Evolutionary conservation across 2,329 filamentous ascomycete genomes (phyloP), one percentile per base, ranked within the genome.

Genomic region (Neofusicoccum parvum): DNA sequence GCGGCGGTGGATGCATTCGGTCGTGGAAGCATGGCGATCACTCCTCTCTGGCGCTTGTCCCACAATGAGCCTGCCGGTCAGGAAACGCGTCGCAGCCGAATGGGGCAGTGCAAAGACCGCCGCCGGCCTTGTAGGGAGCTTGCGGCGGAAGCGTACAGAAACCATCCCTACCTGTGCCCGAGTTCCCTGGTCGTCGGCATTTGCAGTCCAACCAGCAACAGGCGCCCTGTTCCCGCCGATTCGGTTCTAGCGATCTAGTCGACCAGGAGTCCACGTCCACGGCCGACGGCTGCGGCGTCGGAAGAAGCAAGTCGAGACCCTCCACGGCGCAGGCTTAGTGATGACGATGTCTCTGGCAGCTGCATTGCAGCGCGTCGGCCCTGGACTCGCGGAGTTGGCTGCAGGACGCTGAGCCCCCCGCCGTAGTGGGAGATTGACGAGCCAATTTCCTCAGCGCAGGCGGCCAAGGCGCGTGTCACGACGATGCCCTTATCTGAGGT

Each of bases 81-180:
- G 56, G 56, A 60, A 60, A 37, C 37, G n/a, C 56, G 56, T 48
- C 43, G 56, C 56, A 60, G 27, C 56, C 56, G 56, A 60, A 60
- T 48, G 56, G 43, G 56, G 56, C 56, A 60, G 56, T 60, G 56
- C 56, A 60, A 46, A 46, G 45, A 17, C 15, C 39, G 54, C 54
- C 39, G 39, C 39, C 14, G 20, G 37, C 9, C 54, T 48, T 36
- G 23, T 12, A 27, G 15, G 56, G 41, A 60, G 41, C 43, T 36
- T 48, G 11, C 12, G 27, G 27, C 6, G 17, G 56, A 32, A 39
- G 37, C 23, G 54, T 5, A 45, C 3, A 48, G 43, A 43, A 60
- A 59, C 7, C 54, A 45, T 46, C 14, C 23, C 54, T 46, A n/a
- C 23, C 20, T 32, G 4, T 14, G 39, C 10, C 53, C 14, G 37